Evolutionary conservation across 441 rosid genomes (phyloP), one percentile per base, ranked within the genome.

Genomic region (Mallotus repandus): DNA sequence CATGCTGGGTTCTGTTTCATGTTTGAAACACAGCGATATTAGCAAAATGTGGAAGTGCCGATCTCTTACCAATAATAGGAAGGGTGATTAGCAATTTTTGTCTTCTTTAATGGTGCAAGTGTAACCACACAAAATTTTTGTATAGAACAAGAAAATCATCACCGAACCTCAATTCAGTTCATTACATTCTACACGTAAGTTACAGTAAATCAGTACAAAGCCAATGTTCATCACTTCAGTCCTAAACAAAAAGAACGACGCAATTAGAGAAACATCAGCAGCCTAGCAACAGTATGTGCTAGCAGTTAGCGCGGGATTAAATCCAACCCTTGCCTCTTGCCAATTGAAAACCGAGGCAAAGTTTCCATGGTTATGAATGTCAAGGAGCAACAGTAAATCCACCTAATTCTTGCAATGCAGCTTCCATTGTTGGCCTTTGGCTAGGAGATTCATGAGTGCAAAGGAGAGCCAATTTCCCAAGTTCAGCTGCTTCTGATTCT

Each of bases 371-470:
- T 25, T 57, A 29, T 9, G 16, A 71, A 66, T 55, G 16, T 48
- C 76, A 83, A 56, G 79, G 73, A 71, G 73, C 66, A 49, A 71
- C 67, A 2, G 70, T 57, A 18, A 78, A 72, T 67, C 74, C 80
- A 64, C 76, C 71, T 61, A 94, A 78, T 83, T 92, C 95, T 55
- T 81, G 85, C 76, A 88, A 74, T 78, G 89, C 90, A 65, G 63
- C 77, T 77, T 85, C 93, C 77, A 92, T 84, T 35, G 87, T 74
- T 13, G 97, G 99, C 79, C 99, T 88, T 66, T 76, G 85, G 73
- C 55, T 65, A 11, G 99, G 87, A 68, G 85, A 84, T 75, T 96
- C 98, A 59, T 88, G 87, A 64, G 88, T 88, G 87, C 99, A 96
- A 62, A 82, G 84, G 53, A 79, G 77, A 12, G 93, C 98, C 19